A percentile compares a stretch with the other conserved stretches of the same genome.
These are phyloP conservation scores for Parachlorella kessleri DNA, from an alignment of 139 green algal species.

Conservation along the genomic window DNA sequence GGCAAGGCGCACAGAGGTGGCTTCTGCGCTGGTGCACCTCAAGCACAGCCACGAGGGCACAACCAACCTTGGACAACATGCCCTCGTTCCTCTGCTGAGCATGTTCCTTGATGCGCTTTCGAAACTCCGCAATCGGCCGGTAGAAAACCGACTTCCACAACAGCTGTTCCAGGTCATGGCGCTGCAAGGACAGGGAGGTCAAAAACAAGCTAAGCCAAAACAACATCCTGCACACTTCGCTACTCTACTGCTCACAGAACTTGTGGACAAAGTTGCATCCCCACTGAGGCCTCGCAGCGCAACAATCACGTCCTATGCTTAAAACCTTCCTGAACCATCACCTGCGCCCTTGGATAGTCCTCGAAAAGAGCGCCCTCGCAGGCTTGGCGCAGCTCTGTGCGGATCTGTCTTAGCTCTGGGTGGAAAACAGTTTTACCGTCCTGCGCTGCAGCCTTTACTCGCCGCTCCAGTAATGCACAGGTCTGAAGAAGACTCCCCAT, in stretches of 20 bases:
- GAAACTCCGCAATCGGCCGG: conserved; percentile 78
- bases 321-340: not conserved
- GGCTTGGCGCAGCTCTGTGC: conserved; percentile 44
- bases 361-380: conserved; percentile 64
- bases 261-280: too few relatives aligned
- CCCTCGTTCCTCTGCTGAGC: too few relatives aligned
- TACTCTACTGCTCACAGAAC: too few relatives aligned
- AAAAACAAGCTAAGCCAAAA: too few relatives aligned
- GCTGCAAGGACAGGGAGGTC: too few relatives aligned
- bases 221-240: too few relatives aligned
- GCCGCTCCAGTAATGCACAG: not conserved
- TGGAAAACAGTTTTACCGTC: conserved; percentile 46
- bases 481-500: too few relatives aligned
- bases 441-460: not conserved
- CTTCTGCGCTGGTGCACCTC: too few relatives aligned
- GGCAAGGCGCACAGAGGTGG: too few relatives aligned
- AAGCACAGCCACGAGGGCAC: too few relatives aligned
- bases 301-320: conserved; percentile 5
- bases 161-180: conserved; percentile 51
- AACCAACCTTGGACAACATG: too few relatives aligned
- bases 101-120: conserved; percentile 10
- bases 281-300: too few relatives aligned
- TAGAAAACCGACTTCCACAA: conserved; percentile 80
- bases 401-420: conserved; percentile 44
- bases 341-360: conserved; percentile 36